Evolutionary conservation across 805 yeast species (phyloP), one percentile per base, ranked within the genome.

Genomic region (Cyberlindnera amylophila): DNA sequence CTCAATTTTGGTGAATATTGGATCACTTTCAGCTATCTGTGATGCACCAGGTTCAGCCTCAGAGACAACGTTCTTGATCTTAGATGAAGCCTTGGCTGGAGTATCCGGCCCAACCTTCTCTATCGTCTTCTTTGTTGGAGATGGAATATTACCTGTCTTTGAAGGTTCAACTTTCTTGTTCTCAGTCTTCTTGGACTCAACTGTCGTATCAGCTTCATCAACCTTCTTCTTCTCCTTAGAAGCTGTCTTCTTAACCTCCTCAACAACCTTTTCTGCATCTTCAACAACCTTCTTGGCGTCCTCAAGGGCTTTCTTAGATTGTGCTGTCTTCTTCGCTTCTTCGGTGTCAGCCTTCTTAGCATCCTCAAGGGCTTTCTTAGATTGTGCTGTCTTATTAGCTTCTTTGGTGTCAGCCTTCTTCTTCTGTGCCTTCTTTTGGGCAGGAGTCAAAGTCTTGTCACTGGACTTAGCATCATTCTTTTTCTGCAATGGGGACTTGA

Each of bases 191-290:
- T 27, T 27, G n/a, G 30, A 11, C 14, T 27, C 14, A 27, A 27
- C 30, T 5, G 13, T 12, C n/a, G 6, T 12, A 12, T 11, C 6
- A 12, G 30, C n/a, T 27, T 11, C 14, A 11, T 27, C 31, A 32
- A 24, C 35, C 33, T 32, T 38, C 33, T 33, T 38, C 13, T 26
- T 8, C 21, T 36, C 30, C 24, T 29, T 16, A 14, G 17, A 27
- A 6, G 30, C 11, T 8, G 27, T 11, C 27, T 23, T 11, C 7
- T 7, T 23, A 11, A 8, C 11, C 27, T 23, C 11, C 27, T 7
- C 11, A 23, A 8, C 27, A 23, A 23, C 27, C 27, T 23, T 23
- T 11, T 23, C 11, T 23, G 27, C 10, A 8, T 7, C 11, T 8
- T 7, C 7, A 7, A 8, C 27, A 23, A 23, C 5, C 14, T 11